A percentile compares a stretch with the other conserved stretches of the same genome.
Conservation (phyloP, 306 rosid genomes). For the Malus sylvestris region DNA sequence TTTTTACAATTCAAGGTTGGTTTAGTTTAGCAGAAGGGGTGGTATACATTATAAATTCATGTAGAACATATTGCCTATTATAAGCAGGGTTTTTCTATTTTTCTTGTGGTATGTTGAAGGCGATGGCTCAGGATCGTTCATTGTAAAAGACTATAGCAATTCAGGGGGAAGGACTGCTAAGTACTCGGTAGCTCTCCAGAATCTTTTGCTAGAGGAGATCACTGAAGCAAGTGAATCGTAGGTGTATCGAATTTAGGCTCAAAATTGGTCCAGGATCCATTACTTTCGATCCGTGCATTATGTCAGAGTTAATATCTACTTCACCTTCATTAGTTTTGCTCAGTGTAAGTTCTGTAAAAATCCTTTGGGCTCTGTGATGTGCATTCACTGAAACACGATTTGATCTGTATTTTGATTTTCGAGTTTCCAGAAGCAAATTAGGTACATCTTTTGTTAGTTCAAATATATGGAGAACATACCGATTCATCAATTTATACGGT, state of each 20-base stretch:
- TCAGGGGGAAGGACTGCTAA: slow-evolving; percentile 39
- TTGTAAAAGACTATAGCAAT: slow-evolving; percentile 34
- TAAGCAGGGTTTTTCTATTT: not conserved
- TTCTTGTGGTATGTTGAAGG: slow-evolving; percentile 30
- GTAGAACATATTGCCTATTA: not conserved
- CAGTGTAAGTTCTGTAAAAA: not conserved
- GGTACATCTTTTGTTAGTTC: not conserved
- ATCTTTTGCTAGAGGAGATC: slow-evolving; percentile 48
- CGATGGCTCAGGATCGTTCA: slow-evolving; percentile 52
- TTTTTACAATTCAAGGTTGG: slow-evolving; percentile 67
- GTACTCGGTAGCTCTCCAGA: slow-evolving; percentile 80
- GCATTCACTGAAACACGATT: not conserved
- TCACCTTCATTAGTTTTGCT: not conserved
- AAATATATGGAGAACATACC: not conserved
- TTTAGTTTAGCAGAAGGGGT: not conserved
- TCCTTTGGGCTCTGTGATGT: not conserved
- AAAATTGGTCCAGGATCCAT: not conserved
- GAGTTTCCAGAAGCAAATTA: not conserved
- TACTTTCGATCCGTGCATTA: not conserved
- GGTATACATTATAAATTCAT: not conserved
- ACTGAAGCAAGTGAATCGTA: slow-evolving; percentile 24
- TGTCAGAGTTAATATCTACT: not conserved
- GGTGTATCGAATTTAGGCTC: not conserved
- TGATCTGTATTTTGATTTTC: not conserved
- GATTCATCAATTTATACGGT: not conserved